Conservation (phyloP, 768 basidiomycete genomes). For the Pleurotus cornucopiae region DNA sequence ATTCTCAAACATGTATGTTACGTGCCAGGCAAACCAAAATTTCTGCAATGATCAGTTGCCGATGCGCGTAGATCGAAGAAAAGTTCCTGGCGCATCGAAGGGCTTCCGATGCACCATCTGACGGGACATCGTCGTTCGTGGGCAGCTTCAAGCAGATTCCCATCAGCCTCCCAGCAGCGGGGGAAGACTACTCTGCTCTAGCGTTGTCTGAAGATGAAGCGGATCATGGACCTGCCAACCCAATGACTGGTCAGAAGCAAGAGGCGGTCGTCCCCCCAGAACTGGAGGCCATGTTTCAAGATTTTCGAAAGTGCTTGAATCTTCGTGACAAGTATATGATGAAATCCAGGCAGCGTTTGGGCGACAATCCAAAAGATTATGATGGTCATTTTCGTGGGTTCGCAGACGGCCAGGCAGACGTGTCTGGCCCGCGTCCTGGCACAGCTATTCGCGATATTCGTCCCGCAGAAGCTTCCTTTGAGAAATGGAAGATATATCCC, state of each 20-base stretch:
- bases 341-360: constrained; percentile 84
- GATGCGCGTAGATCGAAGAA: constrained; percentile 58
- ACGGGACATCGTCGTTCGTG: constrained; percentile 30
- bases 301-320: constrained; percentile 81
- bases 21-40: neutral
- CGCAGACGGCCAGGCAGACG: constrained; percentile 54
- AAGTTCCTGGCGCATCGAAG: constrained; percentile 67
- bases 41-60: neutral
- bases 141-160: constrained; percentile 36
- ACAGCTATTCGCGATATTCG: constrained; percentile 28
- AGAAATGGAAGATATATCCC: constrained; percentile 88
- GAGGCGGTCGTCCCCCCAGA: constrained; percentile 12
- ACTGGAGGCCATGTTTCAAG: constrained; percentile 49
- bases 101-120: constrained; percentile 49
- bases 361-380: constrained; percentile 91
- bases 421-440: constrained; percentile 67
- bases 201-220: constrained; percentile 27
- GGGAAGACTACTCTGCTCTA: neutral
- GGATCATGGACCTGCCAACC: constrained; percentile 13
- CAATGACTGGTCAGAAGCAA: constrained; percentile 18
- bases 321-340: constrained; percentile 95
- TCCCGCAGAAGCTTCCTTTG: constrained; percentile 27
- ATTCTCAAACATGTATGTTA: constrained; percentile 63
- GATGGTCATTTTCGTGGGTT: constrained; percentile 76
- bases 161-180: constrained; percentile 25